These are phyloP conservation scores for Geotrichum europaeum DNA, from an alignment of 1,139 yeast genomes.

Conservation along the genomic window DNA sequence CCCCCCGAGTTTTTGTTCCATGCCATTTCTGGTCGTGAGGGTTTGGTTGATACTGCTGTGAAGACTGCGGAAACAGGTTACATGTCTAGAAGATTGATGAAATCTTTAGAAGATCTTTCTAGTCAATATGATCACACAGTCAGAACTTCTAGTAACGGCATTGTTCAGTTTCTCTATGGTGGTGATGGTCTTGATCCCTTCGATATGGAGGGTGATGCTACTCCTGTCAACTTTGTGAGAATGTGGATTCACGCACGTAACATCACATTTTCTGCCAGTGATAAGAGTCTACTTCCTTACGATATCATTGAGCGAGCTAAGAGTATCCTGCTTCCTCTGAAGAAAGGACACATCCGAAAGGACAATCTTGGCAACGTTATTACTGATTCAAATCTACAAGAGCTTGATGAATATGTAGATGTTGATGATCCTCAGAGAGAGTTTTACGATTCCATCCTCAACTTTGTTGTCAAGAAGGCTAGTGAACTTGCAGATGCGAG, in stretches of 20 bases:
- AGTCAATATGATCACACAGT: conserved; percentile 93
- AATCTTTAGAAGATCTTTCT: conserved; percentile 92
- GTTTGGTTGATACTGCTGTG: conserved; percentile 97
- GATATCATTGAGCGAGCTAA: conserved; percentile 56
- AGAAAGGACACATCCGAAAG: conserved; percentile 51
- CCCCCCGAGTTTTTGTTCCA: conserved; percentile 98
- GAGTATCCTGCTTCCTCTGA: conserved; percentile 55
- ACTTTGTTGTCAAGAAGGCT: conserved; percentile 55
- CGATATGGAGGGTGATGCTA: conserved; percentile 99
- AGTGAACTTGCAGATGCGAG: conserved; percentile 51
- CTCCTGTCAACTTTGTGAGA: conserved; percentile 85
- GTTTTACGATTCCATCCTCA: conserved; percentile 68
- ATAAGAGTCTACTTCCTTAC: conserved; percentile 61
- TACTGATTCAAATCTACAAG: conserved; percentile 35
- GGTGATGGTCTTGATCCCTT: conserved; percentile 98
- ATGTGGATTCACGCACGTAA: conserved; percentile 93
- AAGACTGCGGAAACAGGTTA: conserved; percentile 99
- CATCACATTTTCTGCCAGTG: conserved; percentile 55
- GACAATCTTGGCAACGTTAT: conserved; percentile 69
- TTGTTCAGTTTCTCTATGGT: conserved; percentile 96
- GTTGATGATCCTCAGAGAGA: conserved; percentile 81
- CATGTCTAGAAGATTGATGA: conserved; percentile 98
- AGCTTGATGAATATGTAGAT: conserved; percentile 47
- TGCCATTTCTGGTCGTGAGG: conserved; percentile 99
- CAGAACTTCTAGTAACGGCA: conserved; percentile 89